These are phyloP conservation scores for Aspergillus aculeatinus DNA, from an alignment of 2,329 filamentous ascomycete genomes.

Conservation along the genomic window DNA sequence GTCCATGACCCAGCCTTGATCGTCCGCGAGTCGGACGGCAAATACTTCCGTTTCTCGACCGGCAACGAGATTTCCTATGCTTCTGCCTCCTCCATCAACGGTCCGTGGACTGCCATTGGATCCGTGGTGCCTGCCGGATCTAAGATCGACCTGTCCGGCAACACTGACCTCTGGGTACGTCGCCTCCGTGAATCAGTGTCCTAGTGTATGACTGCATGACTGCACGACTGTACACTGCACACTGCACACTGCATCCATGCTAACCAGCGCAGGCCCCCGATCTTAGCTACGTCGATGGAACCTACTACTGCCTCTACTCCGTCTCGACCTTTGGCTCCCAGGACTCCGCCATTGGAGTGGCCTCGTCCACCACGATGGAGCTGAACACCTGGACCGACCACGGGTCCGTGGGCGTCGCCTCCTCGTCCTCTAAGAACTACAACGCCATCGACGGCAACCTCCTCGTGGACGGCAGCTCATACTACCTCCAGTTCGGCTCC, in stretches of 20 bases:
- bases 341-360: slow-evolving; percentile 61
- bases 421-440: slow-evolving; percentile 45
- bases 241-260: neutral
- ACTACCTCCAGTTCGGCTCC: slow-evolving; percentile 63
- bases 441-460: slow-evolving; percentile 63
- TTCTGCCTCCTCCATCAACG: slow-evolving; percentile 48
- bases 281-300: slow-evolving; percentile 55
- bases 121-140: slow-evolving; percentile 48
- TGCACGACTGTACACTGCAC: no score
- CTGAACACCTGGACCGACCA: slow-evolving; percentile 35
- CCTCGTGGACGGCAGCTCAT: slow-evolving; percentile 42
- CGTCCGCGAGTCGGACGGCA: slow-evolving; percentile 48
- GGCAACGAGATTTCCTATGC: slow-evolving; percentile 52
- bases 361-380: slow-evolving; percentile 48
- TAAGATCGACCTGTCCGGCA: slow-evolving; percentile 47
- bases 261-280: slow-evolving; percentile 58
- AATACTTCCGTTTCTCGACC: slow-evolving; percentile 56
- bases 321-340: slow-evolving; percentile 64
- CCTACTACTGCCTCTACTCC: slow-evolving; percentile 66
- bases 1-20: slow-evolving; percentile 53
- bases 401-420: slow-evolving; percentile 39
- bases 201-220: no score
- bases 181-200: neutral
- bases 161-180: slow-evolving; percentile 52
- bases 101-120: slow-evolving; percentile 53